phyloP scores from a whole-genome alignment of 2,329 filamentous ascomycete species.

The Aspergillus fijiensis region DNA sequence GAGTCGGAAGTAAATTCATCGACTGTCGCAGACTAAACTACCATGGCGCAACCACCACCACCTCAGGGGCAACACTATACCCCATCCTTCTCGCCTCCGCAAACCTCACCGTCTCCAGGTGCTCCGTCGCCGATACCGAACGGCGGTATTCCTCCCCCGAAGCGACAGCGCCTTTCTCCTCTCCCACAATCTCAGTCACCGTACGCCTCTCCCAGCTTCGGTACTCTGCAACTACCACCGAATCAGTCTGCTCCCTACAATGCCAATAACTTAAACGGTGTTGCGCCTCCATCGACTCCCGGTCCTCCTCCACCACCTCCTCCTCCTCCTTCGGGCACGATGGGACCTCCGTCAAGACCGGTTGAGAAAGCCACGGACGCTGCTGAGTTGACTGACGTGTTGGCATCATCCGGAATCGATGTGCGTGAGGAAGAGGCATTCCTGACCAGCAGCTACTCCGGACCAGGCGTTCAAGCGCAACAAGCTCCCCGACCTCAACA shows the following conservation, averaged over 20 bases:
- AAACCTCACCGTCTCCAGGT: slow-evolving; percentile 61
- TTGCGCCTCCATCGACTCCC: slow-evolving; percentile 49
- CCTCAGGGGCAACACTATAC: slow-evolving; percentile 42
- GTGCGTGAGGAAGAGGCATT: slow-evolving; percentile 82
- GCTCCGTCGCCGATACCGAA: slow-evolving; percentile 50
- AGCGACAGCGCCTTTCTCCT: slow-evolving; percentile 70
- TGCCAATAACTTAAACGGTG: slow-evolving; percentile 50
- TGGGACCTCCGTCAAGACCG: slow-evolving; percentile 64
- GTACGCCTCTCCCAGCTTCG: slow-evolving; percentile 61
- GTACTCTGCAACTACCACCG: slow-evolving; percentile 48
- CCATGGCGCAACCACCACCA: slow-evolving; percentile 61
- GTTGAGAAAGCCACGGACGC: slow-evolving; percentile 53
- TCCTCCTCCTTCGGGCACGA: slow-evolving; percentile 48
- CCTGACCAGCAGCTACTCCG: slow-evolving; percentile 59
- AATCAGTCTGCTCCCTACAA: slow-evolving; percentile 34
- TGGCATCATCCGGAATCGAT: slow-evolving; percentile 83
- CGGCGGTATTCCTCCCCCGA: slow-evolving; percentile 62
- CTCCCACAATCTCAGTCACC: slow-evolving; percentile 64
- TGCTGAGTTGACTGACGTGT: slow-evolving; percentile 76
- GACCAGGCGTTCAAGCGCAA: slow-evolving; percentile 41
- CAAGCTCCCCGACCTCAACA: slow-evolving; percentile 38
- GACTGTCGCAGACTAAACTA: slow-evolving; percentile 25
- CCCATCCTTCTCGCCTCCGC: slow-evolving; percentile 63
- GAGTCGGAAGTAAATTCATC: slow-evolving; percentile 8
- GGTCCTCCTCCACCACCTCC: slow-evolving; percentile 41